Conservation (phyloP, 2,329 filamentous ascomycete species). For the Aspergillus ustus region DNA sequence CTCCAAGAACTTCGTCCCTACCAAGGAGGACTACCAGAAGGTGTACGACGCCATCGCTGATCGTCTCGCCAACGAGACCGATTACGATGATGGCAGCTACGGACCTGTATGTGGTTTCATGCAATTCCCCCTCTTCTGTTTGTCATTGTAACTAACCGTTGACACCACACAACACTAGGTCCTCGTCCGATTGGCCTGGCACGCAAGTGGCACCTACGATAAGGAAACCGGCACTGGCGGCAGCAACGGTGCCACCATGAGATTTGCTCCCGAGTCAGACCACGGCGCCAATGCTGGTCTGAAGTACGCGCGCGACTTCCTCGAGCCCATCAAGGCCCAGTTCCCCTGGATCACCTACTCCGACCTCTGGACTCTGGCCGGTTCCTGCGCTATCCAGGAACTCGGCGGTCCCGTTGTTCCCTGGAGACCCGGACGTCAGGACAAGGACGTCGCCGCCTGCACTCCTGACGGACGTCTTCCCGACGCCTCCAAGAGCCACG, state of each 20-base stretch:
- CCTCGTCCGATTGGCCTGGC: conserved; percentile 89
- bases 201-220: conserved; percentile 90
- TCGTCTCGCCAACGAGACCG: conserved; percentile 82
- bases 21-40: conserved; percentile 88
- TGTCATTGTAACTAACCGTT: conserved; percentile 7
- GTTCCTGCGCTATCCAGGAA: conserved; percentile 87
- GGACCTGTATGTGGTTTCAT: conserved; percentile 65
- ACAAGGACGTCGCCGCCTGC: conserved; percentile 80
- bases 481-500: conserved; percentile 76
- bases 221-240: conserved; percentile 86
- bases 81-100: conserved; percentile 97
- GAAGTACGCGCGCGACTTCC: conserved; percentile 83
- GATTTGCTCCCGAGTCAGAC: conserved; percentile 84
- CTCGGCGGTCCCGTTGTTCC: conserved; percentile 88
- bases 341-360: conserved; percentile 97
- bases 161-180: conserved; percentile 51
- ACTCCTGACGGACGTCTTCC: conserved; percentile 92
- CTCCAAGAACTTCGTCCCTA: conserved; percentile 68
- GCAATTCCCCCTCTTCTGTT: neutral
- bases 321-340: conserved; percentile 86
- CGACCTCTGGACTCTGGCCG: conserved; percentile 92
- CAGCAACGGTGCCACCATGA: conserved; percentile 96
- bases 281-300: conserved; percentile 95
- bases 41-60: conserved; percentile 88
- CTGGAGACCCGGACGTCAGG: conserved; percentile 82